Evolutionary conservation across 139 green algal genomes (phyloP).

Genomic region (Asterochloris sp.): DNA sequence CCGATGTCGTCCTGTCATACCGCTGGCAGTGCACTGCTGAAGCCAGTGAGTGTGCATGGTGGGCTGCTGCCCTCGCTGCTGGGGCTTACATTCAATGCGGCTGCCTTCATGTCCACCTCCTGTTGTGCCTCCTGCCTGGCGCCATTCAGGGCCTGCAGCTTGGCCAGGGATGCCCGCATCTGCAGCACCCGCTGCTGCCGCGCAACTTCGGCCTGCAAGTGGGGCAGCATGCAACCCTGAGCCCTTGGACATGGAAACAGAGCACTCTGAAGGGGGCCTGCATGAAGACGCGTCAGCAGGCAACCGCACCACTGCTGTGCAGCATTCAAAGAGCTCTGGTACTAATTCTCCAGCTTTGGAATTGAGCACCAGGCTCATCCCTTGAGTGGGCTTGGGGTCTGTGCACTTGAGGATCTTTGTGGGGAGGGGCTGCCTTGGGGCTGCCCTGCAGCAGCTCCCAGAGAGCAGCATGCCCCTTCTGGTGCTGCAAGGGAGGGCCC

Average conservation of each 20-base stretch:
- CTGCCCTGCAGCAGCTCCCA: too few species aligned
- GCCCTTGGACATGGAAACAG: background rate
- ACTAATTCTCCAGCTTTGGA: background rate
- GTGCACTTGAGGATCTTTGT: too few species aligned
- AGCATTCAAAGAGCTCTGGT: background rate
- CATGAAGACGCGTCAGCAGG: background rate
- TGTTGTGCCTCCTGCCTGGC: slow-evolving; percentile 2
- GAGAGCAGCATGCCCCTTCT: too few species aligned
- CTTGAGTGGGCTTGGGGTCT: too few species aligned
- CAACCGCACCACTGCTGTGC: background rate
- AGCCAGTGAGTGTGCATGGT: background rate
- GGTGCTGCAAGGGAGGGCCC: too few species aligned
- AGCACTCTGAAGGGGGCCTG: background rate
- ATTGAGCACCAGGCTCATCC: too few species aligned
- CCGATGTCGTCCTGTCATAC: background rate
- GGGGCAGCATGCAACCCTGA: background rate
- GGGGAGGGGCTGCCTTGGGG: too few species aligned
- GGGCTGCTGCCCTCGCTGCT: background rate
- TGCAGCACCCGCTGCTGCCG: slow-evolving; percentile 5
- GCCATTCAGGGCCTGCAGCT: background rate
- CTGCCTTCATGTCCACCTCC: background rate
- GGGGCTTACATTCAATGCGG: background rate
- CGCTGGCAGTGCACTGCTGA: background rate
- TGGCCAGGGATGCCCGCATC: slow-evolving; percentile 4
- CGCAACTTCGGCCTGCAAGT: background rate